Evolutionary conservation across 2,329 filamentous ascomycete species (phyloP).

Genomic region (Colletotrichum falcatum): DNA sequence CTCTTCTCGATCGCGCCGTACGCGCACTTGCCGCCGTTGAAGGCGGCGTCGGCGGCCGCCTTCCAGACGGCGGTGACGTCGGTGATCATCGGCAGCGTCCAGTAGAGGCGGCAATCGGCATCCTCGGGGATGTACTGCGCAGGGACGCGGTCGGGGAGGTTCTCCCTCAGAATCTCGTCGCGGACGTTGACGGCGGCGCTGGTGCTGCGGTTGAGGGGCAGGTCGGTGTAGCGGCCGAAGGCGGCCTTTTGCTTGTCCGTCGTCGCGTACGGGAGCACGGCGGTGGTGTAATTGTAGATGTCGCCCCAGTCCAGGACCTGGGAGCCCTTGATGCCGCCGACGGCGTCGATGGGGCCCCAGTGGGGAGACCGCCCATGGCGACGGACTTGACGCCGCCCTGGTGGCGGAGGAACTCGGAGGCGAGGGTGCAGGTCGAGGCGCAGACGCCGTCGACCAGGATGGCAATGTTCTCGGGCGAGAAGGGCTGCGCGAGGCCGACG

Average conservation of each 20-base stretch:
- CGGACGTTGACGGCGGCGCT: conserved; percentile 53
- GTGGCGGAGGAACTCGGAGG: conserved; percentile 65
- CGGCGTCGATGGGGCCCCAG: conserved; percentile 63
- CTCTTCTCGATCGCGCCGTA: conserved; percentile 49
- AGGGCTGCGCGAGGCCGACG: conserved; percentile 62
- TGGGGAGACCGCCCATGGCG: conserved; percentile 63
- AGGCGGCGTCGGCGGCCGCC: conserved; percentile 54
- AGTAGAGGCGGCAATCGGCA: conserved; percentile 64
- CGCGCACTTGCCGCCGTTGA: conserved; percentile 56
- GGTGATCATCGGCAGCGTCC: conserved; percentile 61
- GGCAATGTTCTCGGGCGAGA: conserved; percentile 68
- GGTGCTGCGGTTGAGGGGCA: conserved; percentile 51
- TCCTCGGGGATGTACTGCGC: conserved; percentile 62
- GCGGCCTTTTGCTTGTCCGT: conserved; percentile 47
- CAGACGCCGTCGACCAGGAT: conserved; percentile 71
- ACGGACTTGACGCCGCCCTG: conserved; percentile 66
- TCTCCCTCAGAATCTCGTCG: conserved; percentile 53
- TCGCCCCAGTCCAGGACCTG: conserved; percentile 51
- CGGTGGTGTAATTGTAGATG: conserved; percentile 46
- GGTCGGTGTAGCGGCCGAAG: conserved; percentile 48
- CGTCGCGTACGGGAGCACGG: conserved; percentile 42
- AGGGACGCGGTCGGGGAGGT: conserved; percentile 56
- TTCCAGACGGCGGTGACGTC: conserved; percentile 62
- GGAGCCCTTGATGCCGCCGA: conserved; percentile 66
- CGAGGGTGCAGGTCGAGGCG: conserved; percentile 68